A percentile compares a stretch with the other conserved stretches of the same genome.
These are phyloP conservation scores for Rosa lucieae DNA, from an alignment of 306 rosid genomes.

Conservation along the genomic window DNA sequence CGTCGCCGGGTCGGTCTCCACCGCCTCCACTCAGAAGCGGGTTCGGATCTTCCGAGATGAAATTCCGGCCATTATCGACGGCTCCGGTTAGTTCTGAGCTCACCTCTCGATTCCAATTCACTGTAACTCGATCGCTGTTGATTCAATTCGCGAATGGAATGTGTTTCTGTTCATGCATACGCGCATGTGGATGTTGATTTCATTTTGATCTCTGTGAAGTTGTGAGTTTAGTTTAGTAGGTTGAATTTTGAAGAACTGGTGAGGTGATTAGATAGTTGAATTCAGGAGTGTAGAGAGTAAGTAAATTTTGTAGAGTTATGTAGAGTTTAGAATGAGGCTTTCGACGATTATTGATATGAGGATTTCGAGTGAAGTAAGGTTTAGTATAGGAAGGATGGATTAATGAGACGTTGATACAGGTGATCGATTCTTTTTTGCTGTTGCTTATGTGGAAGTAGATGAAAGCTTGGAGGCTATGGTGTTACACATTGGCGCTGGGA, in stretches of 20 bases:
- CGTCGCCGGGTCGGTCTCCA: constrained; percentile 56
- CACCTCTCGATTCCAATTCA: neutral
- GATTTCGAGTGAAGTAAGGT: neutral
- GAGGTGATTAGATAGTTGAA: neutral
- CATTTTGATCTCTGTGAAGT: neutral
- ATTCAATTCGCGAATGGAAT: neutral
- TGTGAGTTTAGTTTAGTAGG: neutral
- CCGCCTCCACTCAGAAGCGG: constrained; percentile 68
- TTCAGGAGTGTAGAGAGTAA: neutral
- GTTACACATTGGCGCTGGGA: neutral
- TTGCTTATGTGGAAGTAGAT: neutral
- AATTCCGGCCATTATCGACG: constrained; percentile 51
- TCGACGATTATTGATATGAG: neutral
- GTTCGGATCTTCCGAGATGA: constrained; percentile 65
- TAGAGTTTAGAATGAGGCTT: neutral
- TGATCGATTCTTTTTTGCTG: neutral
- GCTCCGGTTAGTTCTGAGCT: constrained; percentile 47
- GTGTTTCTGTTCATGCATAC: neutral
- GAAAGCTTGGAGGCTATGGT: neutral
- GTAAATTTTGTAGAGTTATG: too few relatives aligned
- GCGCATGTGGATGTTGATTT: neutral
- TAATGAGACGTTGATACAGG: neutral
- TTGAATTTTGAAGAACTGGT: neutral
- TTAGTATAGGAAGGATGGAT: neutral
- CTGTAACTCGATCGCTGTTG: neutral